These are phyloP conservation scores for Coffea eugenioides DNA, from an alignment of 257 asterid species.

Conservation along the genomic window DNA sequence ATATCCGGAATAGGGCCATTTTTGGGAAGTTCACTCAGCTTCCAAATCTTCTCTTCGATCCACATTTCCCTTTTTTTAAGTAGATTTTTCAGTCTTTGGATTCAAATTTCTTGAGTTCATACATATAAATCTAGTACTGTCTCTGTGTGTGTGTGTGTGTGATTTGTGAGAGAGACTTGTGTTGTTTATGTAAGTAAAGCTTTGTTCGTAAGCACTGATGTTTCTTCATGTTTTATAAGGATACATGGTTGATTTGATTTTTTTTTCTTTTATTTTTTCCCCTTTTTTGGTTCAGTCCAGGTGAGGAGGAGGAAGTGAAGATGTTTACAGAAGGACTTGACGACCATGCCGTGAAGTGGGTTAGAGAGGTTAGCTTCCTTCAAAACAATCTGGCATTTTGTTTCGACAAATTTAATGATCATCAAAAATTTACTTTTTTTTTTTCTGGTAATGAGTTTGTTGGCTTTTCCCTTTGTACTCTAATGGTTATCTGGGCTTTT, in stretches of 20 bases:
- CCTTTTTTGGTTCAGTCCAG: slow-evolving; percentile 2
- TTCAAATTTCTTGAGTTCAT: background rate
- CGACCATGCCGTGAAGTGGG: slow-evolving; percentile 53
- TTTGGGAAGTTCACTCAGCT: background rate
- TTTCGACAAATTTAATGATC: background rate
- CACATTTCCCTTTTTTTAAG: background rate
- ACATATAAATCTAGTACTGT: background rate
- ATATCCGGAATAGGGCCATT: slow-evolving; percentile 2
- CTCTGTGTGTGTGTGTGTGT: too few species aligned
- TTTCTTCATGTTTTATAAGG: background rate
- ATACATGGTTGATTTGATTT: slow-evolving; percentile 2
- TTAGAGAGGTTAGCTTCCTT: slow-evolving; percentile 36
- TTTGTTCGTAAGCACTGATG: background rate
- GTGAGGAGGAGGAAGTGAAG: slow-evolving; percentile 16
- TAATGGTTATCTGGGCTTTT: background rate
- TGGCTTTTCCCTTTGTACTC: background rate
- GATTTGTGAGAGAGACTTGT: background rate
- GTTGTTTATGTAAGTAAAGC: background rate
- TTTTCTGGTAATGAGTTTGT: background rate
- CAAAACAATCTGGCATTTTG: background rate
- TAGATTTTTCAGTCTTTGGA: background rate
- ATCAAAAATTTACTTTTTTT: background rate
- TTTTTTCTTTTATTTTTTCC: background rate
- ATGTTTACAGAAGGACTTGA: slow-evolving; percentile 59
- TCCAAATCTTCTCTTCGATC: background rate